Evolutionary conservation across 2,329 filamentous ascomycete species (phyloP).

Genomic region (Cordyceps militaris): DNA sequence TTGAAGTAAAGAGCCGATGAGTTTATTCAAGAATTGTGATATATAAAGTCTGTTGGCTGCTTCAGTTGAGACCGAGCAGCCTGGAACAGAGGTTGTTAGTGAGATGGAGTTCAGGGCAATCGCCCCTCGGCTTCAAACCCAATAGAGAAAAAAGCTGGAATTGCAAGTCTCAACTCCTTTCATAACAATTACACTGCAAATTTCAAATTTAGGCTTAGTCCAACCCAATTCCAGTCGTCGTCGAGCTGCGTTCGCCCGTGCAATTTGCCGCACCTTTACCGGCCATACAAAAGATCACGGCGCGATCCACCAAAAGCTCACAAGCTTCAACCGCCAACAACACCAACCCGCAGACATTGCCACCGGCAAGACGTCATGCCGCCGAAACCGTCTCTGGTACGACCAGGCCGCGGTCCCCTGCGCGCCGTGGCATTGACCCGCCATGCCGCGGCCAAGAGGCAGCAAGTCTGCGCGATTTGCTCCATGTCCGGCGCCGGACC

Average conservation of each 20-base stretch:
- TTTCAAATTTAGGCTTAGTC: no score
- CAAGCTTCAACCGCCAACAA: not conserved
- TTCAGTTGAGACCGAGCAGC: no score
- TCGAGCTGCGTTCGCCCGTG: not conserved
- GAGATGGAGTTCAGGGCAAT: no score
- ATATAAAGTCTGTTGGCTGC: no score
- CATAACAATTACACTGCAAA: no score
- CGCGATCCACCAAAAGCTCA: constrained; percentile 5
- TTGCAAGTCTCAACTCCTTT: no score
- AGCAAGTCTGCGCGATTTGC: constrained; percentile 10
- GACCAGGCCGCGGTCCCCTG: not conserved
- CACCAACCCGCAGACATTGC: not conserved
- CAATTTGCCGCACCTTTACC: constrained; percentile 13
- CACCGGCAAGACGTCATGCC: constrained; percentile 5
- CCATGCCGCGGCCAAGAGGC: not conserved
- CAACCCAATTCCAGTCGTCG: no score
- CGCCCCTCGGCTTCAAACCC: no score
- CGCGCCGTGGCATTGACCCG: constrained; percentile 4
- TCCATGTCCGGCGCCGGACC: not conserved
- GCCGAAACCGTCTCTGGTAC: constrained; percentile 7
- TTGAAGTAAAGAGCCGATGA: no score
- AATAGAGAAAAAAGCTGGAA: no score
- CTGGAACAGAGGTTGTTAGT: no score
- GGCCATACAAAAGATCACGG: not conserved
- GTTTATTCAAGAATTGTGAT: no score